phyloP scores from a whole-genome alignment of 2,329 filamentous ascomycete species.

The Pyricularia pennisetigena region DNA sequence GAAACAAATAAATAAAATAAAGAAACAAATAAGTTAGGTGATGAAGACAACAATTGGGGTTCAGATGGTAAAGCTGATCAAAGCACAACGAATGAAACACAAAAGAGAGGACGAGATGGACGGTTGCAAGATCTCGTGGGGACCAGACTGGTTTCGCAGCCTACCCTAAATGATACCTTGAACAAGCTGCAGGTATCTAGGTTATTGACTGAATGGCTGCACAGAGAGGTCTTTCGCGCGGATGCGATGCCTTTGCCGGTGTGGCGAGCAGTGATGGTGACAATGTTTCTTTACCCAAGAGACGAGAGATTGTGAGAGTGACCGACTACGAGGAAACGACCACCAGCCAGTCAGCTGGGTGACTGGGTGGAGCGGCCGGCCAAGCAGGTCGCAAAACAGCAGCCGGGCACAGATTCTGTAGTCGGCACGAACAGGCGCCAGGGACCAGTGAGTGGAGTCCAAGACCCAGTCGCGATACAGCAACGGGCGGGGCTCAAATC shows the following conservation, averaged over 20 bases:
- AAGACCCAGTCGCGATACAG: not conserved
- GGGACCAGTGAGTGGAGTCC: not conserved
- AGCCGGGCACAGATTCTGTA: not conserved
- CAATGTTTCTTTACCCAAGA: not conserved
- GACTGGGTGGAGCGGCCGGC: not conserved
- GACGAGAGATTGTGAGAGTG: not conserved
- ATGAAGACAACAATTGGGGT: not conserved
- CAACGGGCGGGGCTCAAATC: not conserved
- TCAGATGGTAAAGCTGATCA: not conserved
- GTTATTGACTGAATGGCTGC: not conserved
- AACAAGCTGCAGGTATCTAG: not conserved
- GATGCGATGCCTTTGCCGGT: not conserved
- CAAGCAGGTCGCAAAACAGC: not conserved
- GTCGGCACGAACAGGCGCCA: not conserved
- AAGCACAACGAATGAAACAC: not conserved
- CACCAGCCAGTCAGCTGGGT: not conserved
- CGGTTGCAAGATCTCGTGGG: not conserved
- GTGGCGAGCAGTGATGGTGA: not conserved
- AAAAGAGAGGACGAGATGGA: conserved; percentile 2
- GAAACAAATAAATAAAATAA: not conserved
- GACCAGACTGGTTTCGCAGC: not conserved
- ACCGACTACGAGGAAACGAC: not conserved
- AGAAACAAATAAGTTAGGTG: not conserved
- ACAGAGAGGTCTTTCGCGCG: not conserved
- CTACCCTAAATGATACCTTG: not conserved